Evolutionary conservation across 2,329 filamentous ascomycete genomes (phyloP), one percentile per base, ranked within the genome.

Genomic region (Didymella exigua): DNA sequence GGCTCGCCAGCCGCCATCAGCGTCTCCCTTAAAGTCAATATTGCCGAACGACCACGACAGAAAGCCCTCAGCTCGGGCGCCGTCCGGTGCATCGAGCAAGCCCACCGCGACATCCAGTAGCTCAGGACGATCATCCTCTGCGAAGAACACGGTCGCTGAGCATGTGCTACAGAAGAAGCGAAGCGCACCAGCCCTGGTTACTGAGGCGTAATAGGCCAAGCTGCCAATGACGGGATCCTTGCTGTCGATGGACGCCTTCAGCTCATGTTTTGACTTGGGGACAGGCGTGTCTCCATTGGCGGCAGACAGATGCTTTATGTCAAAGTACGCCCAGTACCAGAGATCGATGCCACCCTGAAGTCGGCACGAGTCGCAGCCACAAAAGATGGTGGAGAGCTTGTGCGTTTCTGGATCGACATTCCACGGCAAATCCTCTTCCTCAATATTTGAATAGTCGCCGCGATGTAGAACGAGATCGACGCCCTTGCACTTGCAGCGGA

Each of bases 101-200:
- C 80, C 81, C 2, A 81, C 58, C 0, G 79, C 76, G 1, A 84
- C 50, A 38, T 82, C 78, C 0, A 82, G 66, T 7, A 78, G 56
- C 0, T 76, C 69, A 0, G 75, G 70, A 2, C 77, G 67, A 4
- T 72, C 64, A 14, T 79, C 75, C 0, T 63, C 63, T 0, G 76
- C 73, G 52, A 80, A 83, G 49, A 83, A 82, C 0, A 82, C 70
- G 10, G 60, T 68, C 0, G 81, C 80, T 0, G 79, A 80, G 66
- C 81, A 84, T 1, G 58, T 69, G 0, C 74, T 74, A 65, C 81
- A 84, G 55, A 79, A 82, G 54, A 81, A 83, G 1, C 81, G 68
- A 50, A 80, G 74, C 0, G 81, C 77, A 13, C 73, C 75, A 0
- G 75, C 65, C 0, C 26, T 50, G 2, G 47, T 50, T 21, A 79